Evolutionary conservation across 2,329 filamentous ascomycete genomes (phyloP).

Genomic region (Apiospora sp.): DNA sequence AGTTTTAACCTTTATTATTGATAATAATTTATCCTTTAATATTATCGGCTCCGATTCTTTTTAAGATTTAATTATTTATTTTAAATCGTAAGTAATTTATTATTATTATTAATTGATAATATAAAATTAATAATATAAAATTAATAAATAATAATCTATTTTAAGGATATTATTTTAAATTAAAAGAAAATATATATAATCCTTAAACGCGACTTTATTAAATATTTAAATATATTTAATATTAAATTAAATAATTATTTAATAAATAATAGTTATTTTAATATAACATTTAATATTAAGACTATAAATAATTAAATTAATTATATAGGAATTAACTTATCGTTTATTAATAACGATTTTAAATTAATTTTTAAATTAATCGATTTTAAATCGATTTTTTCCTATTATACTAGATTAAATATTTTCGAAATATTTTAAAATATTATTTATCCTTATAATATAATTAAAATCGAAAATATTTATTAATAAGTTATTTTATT

Average conservation of each 20-base stretch:
- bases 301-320: conserved; percentile 29
- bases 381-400: conserved; percentile 29
- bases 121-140: too few relatives aligned
- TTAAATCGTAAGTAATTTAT: neutral
- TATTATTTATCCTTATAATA: neutral
- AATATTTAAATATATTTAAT: neutral
- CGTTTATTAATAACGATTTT: conserved; percentile 28
- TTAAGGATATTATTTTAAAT: neutral
- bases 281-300: neutral
- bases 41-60: neutral
- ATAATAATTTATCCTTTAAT: neutral
- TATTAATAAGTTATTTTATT: neutral
- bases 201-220: neutral
- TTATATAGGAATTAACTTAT: conserved; percentile 20
- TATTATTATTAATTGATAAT: neutral
- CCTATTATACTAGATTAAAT: conserved; percentile 21
- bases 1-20: neutral
- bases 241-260: neutral
- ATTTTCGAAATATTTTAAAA: neutral
- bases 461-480: neutral
- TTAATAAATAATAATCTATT: neutral
- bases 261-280: neutral
- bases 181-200: neutral
- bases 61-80: neutral
- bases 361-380: conserved; percentile 38